Evolutionary conservation across 441 rosid genomes (phyloP), one percentile per base, ranked within the genome.

Genomic region (Adansonia rubrostipa): DNA sequence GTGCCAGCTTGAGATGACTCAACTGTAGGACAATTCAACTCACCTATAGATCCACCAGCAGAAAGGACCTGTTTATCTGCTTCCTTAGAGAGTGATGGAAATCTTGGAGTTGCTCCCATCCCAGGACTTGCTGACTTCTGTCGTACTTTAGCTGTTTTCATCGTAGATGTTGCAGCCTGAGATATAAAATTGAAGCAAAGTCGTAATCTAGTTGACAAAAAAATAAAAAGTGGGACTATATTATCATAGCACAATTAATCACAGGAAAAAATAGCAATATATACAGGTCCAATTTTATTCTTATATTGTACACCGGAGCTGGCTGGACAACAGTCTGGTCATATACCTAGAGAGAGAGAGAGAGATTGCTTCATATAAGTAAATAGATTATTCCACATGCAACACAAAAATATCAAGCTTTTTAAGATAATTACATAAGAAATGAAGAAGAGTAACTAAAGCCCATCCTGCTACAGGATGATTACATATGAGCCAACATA

Each of bases 121-220:
- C 76, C 81, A 3, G 69, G 70, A 74, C 82, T 82, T 4, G 76
- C 60, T 7, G 84, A 71, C 67, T 78, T 82, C 6, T 72, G 79
- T 22, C 3, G 79, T 20, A 40, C 40, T 63, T 79, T 84, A 51
- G 80, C 75, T 56, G 78, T 77, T 65, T 71, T 80, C 47, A 80
- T 22, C 60, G 63, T 84, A 14, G 80, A 76, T 28, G 77, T 57
- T 22, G 69, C 57, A 44, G 78, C 77, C 90, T 87, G 83, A 42
- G 62, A 73, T 20, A 74, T 17, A 53, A 53, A 57, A 47, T 3
- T 28, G 69, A 17, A 22, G 61, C 62, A 47, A 61, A 22, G 4
- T 1, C 13, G 56, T 22, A 56, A 58, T 20, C 63, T 58, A 20
- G 33, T 9, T 20, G 24, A 58, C 22, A 7, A 58, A 20, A 51